Percentiles rank a stretch among this genome's conserved stretches.
Conservation (phyloP, 305 asterid species). For the Andrographis paniculata region DNA sequence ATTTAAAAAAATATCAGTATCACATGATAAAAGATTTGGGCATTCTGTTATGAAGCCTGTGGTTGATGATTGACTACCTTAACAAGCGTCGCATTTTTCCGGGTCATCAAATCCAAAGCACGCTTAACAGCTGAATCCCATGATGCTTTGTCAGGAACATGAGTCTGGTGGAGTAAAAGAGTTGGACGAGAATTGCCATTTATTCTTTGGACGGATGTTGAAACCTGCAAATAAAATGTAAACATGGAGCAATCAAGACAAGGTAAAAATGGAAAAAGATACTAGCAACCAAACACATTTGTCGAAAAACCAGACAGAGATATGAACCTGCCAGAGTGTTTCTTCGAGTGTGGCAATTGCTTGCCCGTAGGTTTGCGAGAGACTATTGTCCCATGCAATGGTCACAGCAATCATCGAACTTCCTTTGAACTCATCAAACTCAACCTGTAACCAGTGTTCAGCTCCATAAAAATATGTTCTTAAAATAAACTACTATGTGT, state of each 20-base stretch:
- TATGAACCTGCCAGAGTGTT: conserved; percentile 63
- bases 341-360: conserved; percentile 63
- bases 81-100: conserved; percentile 42
- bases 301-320: neutral
- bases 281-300: neutral
- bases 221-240: conserved; percentile 39
- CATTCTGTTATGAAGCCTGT: no score
- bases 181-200: conserved; percentile 30
- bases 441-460: conserved; percentile 51
- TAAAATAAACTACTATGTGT: no score
- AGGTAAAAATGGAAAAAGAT: neutral
- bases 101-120: conserved; percentile 62
- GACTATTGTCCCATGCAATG: conserved; percentile 80
- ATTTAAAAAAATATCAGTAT: neutral
- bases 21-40: no score
- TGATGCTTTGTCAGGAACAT: conserved; percentile 55
- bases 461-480: conserved; percentile 3
- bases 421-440: conserved; percentile 83
- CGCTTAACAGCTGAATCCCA: conserved; percentile 73
- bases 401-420: conserved; percentile 88
- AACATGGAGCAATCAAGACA: conserved; percentile 6
- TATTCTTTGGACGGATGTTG: conserved; percentile 34
- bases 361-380: conserved; percentile 50
- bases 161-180: conserved; percentile 41
- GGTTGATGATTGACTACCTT: conserved; percentile 55